Percentiles rank a stretch among this genome's conserved stretches.
Conservation (phyloP, 1,284 basidiomycete genomes). For the Ceratobasidium sp. region DNA sequence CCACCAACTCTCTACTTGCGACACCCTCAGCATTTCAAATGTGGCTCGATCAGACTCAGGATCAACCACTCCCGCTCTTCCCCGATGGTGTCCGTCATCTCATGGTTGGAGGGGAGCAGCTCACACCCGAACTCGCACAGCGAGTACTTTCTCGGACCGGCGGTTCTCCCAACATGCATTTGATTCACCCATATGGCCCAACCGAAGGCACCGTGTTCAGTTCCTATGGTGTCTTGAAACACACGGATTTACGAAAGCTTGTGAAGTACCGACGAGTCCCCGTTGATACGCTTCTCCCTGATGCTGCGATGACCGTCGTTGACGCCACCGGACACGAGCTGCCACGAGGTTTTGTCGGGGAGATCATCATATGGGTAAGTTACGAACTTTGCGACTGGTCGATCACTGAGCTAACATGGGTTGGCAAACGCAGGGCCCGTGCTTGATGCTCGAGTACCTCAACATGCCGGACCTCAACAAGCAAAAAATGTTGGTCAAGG, state of each 20-base stretch:
- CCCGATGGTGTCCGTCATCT: slow-evolving; percentile 15
- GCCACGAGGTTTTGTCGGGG: slow-evolving; percentile 12
- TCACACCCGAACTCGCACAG: not conserved
- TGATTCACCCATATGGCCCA: not conserved
- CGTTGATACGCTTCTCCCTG: not conserved
- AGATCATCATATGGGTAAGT: slow-evolving; percentile 32
- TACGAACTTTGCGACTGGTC: not conserved
- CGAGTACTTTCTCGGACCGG: not conserved
- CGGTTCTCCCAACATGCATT: not conserved
- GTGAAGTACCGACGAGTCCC: not conserved
- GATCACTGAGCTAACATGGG: not conserved
- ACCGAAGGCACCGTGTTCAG: slow-evolving; percentile 21
- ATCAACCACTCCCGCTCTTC: not conserved
- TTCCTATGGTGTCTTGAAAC: slow-evolving; percentile 2
- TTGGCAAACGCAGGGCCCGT: slow-evolving; percentile 4
- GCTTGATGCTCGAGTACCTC: slow-evolving; percentile 7
- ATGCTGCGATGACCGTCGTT: slow-evolving; percentile 9
- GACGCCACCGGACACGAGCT: not conserved
- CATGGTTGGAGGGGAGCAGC: not conserved
- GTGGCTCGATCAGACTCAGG: slow-evolving; percentile 17
- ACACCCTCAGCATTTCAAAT: slow-evolving; percentile 5
- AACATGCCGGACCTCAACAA: slow-evolving; percentile 6
- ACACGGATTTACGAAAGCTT: not conserved
- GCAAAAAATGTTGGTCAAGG: not conserved
- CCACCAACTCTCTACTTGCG: not conserved